A percentile compares a stretch with the other conserved stretches of the same genome.
These are phyloP conservation scores for Aspergillus luchuensis DNA, from an alignment of 2,329 filamentous ascomycete species.

Conservation along the genomic window DNA sequence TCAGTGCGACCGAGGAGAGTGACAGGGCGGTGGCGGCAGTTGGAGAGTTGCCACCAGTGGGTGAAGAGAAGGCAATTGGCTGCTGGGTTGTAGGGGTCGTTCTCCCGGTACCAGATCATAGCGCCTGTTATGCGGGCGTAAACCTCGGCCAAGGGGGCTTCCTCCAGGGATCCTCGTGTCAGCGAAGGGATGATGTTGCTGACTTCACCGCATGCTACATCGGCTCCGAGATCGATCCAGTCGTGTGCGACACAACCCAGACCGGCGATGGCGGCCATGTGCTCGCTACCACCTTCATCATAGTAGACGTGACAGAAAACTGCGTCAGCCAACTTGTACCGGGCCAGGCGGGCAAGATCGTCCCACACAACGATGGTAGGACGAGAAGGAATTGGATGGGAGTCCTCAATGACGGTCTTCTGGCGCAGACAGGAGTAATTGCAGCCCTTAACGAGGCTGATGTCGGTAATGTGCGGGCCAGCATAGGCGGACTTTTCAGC, in stretches of 20 bases:
- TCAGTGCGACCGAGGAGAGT: constrained; percentile 5
- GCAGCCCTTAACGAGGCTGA: not conserved
- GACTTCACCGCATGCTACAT: not conserved
- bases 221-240: not conserved
- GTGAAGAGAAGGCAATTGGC: constrained; percentile 1
- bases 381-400: not conserved
- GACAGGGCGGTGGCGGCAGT: constrained; percentile 1
- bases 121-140: not conserved
- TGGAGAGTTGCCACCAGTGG: constrained; percentile 3
- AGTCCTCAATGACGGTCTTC: not conserved
- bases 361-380: not conserved
- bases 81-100: not conserved
- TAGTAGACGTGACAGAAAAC: constrained; percentile 3
- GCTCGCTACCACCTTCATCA: not conserved
- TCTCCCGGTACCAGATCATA: not conserved
- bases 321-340: not conserved
- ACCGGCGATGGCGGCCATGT: not conserved
- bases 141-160: not conserved
- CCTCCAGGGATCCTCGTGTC: not conserved
- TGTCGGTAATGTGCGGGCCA: not conserved
- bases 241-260: not conserved
- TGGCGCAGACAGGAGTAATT: not conserved
- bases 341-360: not conserved
- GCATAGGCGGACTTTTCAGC: not conserved
- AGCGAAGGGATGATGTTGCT: constrained; percentile 2